Evolutionary conservation across 2,329 filamentous ascomycete genomes (phyloP).

Genomic region (Volutella citrinella): DNA sequence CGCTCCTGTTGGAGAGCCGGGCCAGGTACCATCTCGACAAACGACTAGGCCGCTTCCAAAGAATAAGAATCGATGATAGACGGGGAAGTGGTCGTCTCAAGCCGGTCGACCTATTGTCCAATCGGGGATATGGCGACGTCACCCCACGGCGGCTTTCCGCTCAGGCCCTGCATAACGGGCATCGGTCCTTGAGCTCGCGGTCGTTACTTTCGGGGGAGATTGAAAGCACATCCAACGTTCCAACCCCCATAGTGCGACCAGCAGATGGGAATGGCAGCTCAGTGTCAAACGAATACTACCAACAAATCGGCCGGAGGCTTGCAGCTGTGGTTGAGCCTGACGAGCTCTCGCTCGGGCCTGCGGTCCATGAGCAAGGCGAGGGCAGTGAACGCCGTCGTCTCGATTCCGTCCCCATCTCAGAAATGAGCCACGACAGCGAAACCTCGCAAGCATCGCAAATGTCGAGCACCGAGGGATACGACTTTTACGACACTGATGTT

Average conservation of each 20-base stretch:
- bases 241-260: constrained; percentile 57
- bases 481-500: constrained; percentile 62
- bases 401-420: constrained; percentile 50
- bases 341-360: constrained; percentile 49
- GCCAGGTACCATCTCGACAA: constrained; percentile 56
- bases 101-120: constrained; percentile 22
- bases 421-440: constrained; percentile 48
- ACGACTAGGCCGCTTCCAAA: constrained; percentile 41
- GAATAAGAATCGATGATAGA: constrained; percentile 30
- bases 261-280: constrained; percentile 35
- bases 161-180: constrained; percentile 27
- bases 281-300: constrained; percentile 18
- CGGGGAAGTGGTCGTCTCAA: constrained; percentile 24
- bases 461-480: constrained; percentile 60
- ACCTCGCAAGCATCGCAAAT: constrained; percentile 42
- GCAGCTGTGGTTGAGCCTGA: constrained; percentile 50
- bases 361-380: constrained; percentile 35
- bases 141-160: constrained; percentile 33
- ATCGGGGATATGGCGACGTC: constrained; percentile 32
- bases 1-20: constrained; percentile 50
- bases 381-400: constrained; percentile 42
- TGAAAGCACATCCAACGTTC: constrained; percentile 61
- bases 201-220: constrained; percentile 54
- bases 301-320: constrained; percentile 37
- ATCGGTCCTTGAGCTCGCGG: constrained; percentile 33